Evolutionary conservation across 768 basidiomycete genomes (phyloP).

Genomic region (Lactarius vividus): DNA sequence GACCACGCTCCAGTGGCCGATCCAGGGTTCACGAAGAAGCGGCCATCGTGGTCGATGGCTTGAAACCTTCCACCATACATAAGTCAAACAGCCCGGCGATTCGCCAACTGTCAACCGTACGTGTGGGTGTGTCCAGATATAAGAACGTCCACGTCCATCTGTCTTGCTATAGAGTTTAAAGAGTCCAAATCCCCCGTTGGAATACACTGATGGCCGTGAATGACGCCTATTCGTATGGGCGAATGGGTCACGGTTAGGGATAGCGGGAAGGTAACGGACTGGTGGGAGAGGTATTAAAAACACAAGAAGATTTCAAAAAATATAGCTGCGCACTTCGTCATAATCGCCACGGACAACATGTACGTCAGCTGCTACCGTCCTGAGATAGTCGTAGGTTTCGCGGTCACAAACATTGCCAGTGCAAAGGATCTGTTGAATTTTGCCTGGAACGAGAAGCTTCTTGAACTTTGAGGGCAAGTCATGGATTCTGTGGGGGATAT

Average conservation of each 20-base stretch:
- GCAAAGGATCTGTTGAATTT: constrained; percentile 96
- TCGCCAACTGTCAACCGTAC: constrained; percentile 45
- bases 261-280: constrained; percentile 72
- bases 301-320: neutral
- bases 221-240: constrained; percentile 86
- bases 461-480: constrained; percentile 96
- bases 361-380: constrained; percentile 92
- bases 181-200: constrained; percentile 91
- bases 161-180: constrained; percentile 81
- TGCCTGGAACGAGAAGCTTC: constrained; percentile 84
- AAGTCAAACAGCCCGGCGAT: neutral
- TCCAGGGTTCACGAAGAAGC: constrained; percentile 96
- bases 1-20: constrained; percentile 95
- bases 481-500: constrained; percentile 87
- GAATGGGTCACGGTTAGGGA: constrained; percentile 77
- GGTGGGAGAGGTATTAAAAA: constrained; percentile 8
- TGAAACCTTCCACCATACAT: constrained; percentile 64
- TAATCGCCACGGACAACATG: constrained; percentile 92
- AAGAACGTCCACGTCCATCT: constrained; percentile 97
- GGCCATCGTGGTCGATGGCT: constrained; percentile 85
- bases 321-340: constrained; percentile 68
- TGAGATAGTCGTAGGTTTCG: constrained; percentile 95
- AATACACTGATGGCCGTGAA: constrained; percentile 92
- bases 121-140: constrained; percentile 92
- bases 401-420: constrained; percentile 97